A percentile compares a stretch with the other conserved stretches of the same genome.
Conservation (phyloP, 116 monocot genomes). For the Trichopus zeylanicus region DNA sequence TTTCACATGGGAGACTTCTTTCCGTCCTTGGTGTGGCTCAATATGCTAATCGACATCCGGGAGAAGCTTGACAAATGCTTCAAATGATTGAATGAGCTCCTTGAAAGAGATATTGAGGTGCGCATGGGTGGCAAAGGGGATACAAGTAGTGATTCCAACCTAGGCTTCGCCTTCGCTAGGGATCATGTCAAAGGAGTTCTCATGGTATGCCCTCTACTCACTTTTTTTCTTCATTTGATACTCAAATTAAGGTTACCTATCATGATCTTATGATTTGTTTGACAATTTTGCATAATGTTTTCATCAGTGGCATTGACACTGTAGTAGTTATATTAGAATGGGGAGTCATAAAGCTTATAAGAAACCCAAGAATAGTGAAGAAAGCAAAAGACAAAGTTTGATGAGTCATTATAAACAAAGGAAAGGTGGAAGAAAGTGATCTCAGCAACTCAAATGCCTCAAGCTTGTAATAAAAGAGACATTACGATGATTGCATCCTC, state of each 20-base stretch:
- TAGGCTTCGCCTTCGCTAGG: conserved; percentile 4
- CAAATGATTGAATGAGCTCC: not conserved
- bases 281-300: conserved; percentile 4
- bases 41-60: not conserved
- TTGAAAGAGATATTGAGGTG: not conserved
- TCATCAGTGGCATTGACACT: conserved; percentile 7
- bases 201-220: not conserved
- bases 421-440: conserved; percentile 3
- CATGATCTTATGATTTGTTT: too few species aligned
- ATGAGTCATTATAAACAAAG: not conserved
- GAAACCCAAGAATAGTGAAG: not conserved
- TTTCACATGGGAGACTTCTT: not conserved
- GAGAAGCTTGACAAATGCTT: not conserved
- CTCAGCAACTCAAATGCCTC: conserved; percentile 4
- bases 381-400: conserved; percentile 6
- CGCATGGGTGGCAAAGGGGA: not conserved
- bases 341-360: conserved; percentile 10
- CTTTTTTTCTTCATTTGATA: not conserved
- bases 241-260: too few species aligned
- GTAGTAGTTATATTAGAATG: not conserved
- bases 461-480: not conserved
- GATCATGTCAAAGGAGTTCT: conserved; percentile 11
- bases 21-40: not conserved
- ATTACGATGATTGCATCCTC: not conserved
- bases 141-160: not conserved